Evolutionary conservation across 345 rosid species (phyloP).

Genomic region (Ceriops decandra): DNA sequence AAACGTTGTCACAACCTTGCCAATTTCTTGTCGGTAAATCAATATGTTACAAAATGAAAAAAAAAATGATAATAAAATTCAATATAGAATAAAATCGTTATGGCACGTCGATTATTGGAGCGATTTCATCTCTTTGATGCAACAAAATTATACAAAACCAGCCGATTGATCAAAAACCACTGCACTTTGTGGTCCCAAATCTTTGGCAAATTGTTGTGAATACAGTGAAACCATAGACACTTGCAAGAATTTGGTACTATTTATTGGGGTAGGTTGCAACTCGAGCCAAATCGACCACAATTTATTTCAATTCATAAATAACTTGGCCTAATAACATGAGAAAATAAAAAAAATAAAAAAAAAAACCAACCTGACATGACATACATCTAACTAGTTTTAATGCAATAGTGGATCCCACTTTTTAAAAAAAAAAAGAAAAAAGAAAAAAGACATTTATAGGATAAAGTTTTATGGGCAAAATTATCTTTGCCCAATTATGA

Average conservation of each 20-base stretch:
- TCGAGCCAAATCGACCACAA: slow-evolving; percentile 45
- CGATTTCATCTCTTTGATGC: too few species aligned
- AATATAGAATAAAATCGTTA: too few species aligned
- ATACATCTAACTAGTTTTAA: slow-evolving; percentile 47
- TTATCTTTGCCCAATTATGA: slow-evolving; percentile 22
- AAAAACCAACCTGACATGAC: slow-evolving; percentile 16
- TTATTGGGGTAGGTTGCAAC: slow-evolving; percentile 42
- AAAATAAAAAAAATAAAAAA: neutral
- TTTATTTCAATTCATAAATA: slow-evolving; percentile 60
- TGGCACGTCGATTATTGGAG: too few species aligned
- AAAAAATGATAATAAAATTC: too few species aligned
- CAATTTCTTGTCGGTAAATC: too few species aligned
- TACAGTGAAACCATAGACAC: slow-evolving; percentile 8
- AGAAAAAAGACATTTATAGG: neutral
- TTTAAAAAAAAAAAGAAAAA: neutral
- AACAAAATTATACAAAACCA: too few species aligned
- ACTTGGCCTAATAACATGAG: slow-evolving; percentile 38
- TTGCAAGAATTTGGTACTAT: slow-evolving; percentile 14
- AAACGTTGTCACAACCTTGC: too few species aligned
- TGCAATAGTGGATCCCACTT: slow-evolving; percentile 50
- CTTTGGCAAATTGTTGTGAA: neutral
- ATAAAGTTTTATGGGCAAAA: slow-evolving; percentile 10
- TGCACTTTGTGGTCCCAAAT: too few species aligned
- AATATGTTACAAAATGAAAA: too few species aligned
- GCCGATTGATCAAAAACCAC: too few species aligned